Conservation (phyloP, 148 eudicot genomes). For the Amaranthus cruentus region DNA sequence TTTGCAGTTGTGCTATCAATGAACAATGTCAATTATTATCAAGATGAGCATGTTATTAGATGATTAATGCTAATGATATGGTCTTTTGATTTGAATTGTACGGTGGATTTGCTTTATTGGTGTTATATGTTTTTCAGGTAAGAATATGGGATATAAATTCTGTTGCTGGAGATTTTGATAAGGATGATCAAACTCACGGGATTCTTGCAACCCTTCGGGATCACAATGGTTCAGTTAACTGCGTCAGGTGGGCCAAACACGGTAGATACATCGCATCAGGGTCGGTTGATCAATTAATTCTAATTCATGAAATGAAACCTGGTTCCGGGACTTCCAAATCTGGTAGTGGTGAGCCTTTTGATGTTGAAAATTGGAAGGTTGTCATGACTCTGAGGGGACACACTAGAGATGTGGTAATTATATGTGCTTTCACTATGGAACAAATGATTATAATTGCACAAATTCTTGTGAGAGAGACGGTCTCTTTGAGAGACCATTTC, state of each 20-base stretch:
- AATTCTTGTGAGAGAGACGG: not conserved
- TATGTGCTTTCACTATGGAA: not conserved
- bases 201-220: conserved; percentile 93
- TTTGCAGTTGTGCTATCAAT: not conserved
- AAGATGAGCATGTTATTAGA: not conserved
- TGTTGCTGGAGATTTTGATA: conserved; percentile 48
- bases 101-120: not conserved
- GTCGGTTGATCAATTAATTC: conserved; percentile 90
- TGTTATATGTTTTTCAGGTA: conserved; percentile 44
- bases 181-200: conserved; percentile 54
- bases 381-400: conserved; percentile 90
- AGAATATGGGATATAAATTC: conserved; percentile 89
- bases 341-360: conserved; percentile 98
- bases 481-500: no score
- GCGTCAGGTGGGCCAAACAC: conserved; percentile 98
- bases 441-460: not conserved
- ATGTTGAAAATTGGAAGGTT: conserved; percentile 95
- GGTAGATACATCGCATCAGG: conserved; percentile 88
- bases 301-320: conserved; percentile 85
- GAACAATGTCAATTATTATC: not conserved
- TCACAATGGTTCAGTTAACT: conserved; percentile 94
- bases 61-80: not conserved
- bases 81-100: not conserved
- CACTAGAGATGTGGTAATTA: conserved; percentile 98
- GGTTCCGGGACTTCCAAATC: conserved; percentile 96